Evolutionary conservation across 177 flowering plant species (phyloP).

Genomic region (Tripterygium wilfordii): DNA sequence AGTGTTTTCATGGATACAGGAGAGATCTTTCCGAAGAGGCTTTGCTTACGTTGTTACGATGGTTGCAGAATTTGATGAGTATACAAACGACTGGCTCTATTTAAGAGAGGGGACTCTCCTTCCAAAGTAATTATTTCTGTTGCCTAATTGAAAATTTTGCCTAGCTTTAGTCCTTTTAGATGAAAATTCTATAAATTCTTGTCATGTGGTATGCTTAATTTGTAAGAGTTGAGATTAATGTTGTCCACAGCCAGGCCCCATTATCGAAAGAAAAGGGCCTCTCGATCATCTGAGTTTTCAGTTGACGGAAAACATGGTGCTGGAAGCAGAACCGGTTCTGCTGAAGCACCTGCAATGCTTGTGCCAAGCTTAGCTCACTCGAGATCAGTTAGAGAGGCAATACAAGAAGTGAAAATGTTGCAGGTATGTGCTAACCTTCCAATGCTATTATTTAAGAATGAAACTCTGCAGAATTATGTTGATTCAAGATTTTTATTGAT

Average conservation of each 20-base stretch:
- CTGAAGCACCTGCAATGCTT: slow-evolving; percentile 61
- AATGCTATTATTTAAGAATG: no score
- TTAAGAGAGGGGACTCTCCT: slow-evolving; percentile 4
- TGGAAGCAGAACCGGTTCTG: slow-evolving; percentile 12
- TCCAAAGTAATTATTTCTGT: no score
- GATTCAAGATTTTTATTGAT: no score
- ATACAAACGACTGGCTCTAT: slow-evolving; percentile 6
- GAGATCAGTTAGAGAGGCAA: slow-evolving; percentile 69
- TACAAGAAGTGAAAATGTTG: slow-evolving; percentile 87
- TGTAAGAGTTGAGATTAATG: background rate
- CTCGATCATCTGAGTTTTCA: slow-evolving; percentile 47
- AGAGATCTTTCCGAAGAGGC: slow-evolving; percentile 1
- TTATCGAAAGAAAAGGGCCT: slow-evolving; percentile 5
- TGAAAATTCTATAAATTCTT: no score
- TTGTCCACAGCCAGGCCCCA: background rate
- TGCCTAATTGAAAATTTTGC: no score
- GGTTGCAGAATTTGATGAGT: slow-evolving; percentile 4
- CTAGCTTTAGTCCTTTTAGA: no score
- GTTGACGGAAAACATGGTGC: slow-evolving; percentile 29
- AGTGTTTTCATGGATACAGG: no score
- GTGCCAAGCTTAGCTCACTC: slow-evolving; percentile 68
- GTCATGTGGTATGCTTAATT: no score
- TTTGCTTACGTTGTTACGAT: slow-evolving; percentile 2
- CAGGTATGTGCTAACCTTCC: slow-evolving; percentile 49
- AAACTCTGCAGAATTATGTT: no score